Conservation (phyloP, 108 stramenopile genomes). For the Pseudonitzschia delicatissima region DNA sequence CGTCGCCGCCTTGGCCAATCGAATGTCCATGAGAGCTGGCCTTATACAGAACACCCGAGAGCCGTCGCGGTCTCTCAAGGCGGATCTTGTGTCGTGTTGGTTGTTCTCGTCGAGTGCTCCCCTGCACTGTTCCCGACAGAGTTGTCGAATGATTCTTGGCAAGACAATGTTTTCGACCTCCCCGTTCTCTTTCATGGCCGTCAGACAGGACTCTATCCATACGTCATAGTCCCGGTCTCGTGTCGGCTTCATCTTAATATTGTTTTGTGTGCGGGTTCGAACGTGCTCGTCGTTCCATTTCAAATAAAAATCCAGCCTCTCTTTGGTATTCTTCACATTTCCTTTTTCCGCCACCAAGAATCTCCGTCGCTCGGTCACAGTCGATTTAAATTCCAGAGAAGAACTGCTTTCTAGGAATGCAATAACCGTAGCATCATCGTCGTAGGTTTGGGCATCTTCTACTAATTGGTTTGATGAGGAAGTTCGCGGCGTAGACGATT, state of each 20-base stretch:
- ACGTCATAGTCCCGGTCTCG: slow-evolving; percentile 26
- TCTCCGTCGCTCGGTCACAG: slow-evolving; percentile 35
- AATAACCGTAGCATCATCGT: neutral
- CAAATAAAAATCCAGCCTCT: slow-evolving; percentile 27
- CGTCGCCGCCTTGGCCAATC: slow-evolving; percentile 40
- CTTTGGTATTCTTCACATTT: slow-evolving; percentile 9
- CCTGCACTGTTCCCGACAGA: neutral
- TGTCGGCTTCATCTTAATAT: slow-evolving; percentile 6
- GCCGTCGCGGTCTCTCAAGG: slow-evolving; percentile 28
- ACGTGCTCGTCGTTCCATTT: slow-evolving; percentile 32
- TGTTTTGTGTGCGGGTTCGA: neutral
- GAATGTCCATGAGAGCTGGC: slow-evolving; percentile 59
- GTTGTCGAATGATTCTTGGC: slow-evolving; percentile 23
- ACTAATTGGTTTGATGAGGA: neutral
- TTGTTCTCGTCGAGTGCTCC: neutral
- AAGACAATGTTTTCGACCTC: slow-evolving; percentile 22
- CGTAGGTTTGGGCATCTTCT: neutral
- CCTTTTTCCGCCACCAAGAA: slow-evolving; percentile 31
- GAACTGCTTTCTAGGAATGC: neutral
- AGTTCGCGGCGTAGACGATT: too few relatives aligned
- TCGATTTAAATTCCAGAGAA: slow-evolving; percentile 18
- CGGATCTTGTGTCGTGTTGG: neutral
- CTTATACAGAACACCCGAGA: slow-evolving; percentile 56
- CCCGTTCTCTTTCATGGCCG: slow-evolving; percentile 19
- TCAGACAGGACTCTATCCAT: slow-evolving; percentile 32